A percentile compares a stretch with the other conserved stretches of the same genome.
Conservation (phyloP, 1,139 yeast genomes). For the Geotrichum bryndzae region DNA sequence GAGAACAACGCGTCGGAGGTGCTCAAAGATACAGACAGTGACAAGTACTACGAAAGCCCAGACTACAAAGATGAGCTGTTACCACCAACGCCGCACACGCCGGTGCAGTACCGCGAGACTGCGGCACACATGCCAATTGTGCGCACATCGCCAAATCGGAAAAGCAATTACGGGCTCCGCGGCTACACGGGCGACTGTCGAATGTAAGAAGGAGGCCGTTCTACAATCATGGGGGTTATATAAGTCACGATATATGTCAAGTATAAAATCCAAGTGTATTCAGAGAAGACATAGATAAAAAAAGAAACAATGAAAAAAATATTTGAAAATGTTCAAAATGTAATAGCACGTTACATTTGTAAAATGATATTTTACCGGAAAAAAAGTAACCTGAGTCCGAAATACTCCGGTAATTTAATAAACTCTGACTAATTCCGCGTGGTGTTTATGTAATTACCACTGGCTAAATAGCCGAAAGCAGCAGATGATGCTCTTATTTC, state of each 20-base stretch:
- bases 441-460: neutral
- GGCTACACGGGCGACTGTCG: neutral
- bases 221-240: no score
- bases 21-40: neutral
- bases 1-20: neutral
- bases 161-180: conserved; percentile 3
- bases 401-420: neutral
- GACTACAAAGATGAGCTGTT: neutral
- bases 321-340: neutral
- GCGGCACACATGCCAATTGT: conserved; percentile 1
- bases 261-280: no score
- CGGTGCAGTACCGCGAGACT: neutral
- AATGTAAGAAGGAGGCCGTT: neutral
- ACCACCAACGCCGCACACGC: neutral
- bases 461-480: neutral
- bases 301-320: neutral
- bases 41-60: neutral
- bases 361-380: neutral
- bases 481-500: neutral
- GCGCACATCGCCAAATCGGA: neutral
- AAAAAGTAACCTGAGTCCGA: neutral
- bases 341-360: neutral
- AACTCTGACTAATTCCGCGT: neutral
- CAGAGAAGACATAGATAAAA: neutral
- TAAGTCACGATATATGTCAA: no score